Conservation (phyloP, 352 stramenopile genomes). For the Phytopythium mirpurense region DNA sequence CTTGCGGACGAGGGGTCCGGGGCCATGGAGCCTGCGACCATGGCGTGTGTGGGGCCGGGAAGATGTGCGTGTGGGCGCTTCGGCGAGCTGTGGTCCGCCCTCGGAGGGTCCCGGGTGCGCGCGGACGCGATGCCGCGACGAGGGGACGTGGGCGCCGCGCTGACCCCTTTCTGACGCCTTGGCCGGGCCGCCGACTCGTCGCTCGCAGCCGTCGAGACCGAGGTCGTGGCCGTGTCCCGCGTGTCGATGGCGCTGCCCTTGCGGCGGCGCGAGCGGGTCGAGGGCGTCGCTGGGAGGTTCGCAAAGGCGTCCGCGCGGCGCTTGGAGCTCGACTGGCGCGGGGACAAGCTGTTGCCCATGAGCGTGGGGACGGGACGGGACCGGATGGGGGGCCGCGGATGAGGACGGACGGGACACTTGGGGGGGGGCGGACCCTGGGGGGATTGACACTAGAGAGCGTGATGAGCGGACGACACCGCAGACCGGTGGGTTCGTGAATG, state of each 20-base stretch:
- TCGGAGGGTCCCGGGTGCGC: too few species aligned
- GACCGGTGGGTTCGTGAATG: too few species aligned
- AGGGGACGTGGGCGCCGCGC: background rate
- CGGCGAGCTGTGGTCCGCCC: too few species aligned
- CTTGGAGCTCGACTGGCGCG: background rate
- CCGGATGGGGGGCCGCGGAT: too few species aligned
- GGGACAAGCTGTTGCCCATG: slow-evolving; percentile 3
- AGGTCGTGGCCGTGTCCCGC: background rate
- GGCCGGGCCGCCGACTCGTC: background rate
- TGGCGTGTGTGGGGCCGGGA: background rate
- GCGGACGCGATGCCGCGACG: background rate
- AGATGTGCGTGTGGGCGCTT: background rate
- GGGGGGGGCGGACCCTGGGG: too few species aligned
- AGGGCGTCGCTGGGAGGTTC: background rate
- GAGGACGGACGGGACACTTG: too few species aligned
- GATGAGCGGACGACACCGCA: too few species aligned
- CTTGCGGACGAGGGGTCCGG: background rate
- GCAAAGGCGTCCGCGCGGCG: background rate
- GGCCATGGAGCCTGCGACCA: background rate
- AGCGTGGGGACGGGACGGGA: too few species aligned
- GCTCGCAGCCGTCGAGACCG: background rate
- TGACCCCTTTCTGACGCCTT: background rate
- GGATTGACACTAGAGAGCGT: too few species aligned
- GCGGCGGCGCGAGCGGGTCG: background rate
- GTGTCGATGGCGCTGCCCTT: background rate